Percentiles rank a stretch among this genome's conserved stretches.
These are phyloP conservation scores for Arabis alpina DNA, from an alignment of 345 rosid genomes.

Conservation along the genomic window DNA sequence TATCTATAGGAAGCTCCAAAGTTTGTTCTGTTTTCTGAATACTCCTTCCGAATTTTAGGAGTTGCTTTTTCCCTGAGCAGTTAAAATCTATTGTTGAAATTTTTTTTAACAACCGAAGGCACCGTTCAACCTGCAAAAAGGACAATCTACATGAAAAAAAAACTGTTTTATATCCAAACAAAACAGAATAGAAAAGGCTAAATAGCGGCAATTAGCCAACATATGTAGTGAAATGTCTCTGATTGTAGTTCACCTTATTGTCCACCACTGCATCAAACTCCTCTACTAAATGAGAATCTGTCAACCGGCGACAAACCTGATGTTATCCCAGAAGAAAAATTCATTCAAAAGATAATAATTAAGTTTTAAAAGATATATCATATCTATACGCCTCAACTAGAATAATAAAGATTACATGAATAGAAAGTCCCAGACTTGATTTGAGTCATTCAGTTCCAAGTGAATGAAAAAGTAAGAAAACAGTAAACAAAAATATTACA, in stretches of 20 bases:
- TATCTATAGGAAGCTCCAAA: constrained; percentile 78
- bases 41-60: constrained; percentile 74
- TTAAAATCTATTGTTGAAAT: constrained; percentile 52
- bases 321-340: constrained; percentile 35
- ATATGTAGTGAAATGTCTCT: constrained; percentile 11
- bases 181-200: constrained; percentile 13
- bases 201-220: too few species aligned
- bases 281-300: constrained; percentile 70
- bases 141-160: constrained; percentile 17
- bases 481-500: constrained; percentile 41
- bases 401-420: neutral
- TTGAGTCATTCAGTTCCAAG: constrained; percentile 13
- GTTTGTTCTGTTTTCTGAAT: constrained; percentile 64
- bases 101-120: constrained; percentile 62
- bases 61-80: constrained; percentile 46
- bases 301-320: constrained; percentile 78
- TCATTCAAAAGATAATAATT: neutral
- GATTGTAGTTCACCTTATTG: constrained; percentile 53
- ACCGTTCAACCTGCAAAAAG: constrained; percentile 61
- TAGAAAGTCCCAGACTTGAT: neutral
- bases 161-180: constrained; percentile 5
- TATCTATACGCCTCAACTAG: neutral
- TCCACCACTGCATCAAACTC: constrained; percentile 80
- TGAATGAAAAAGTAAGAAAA: constrained; percentile 19
- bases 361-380: neutral